Base-by-base conservation (phyloP, 2,329 filamentous ascomycete genomes). In the Aspergillus intermedius region DNA sequence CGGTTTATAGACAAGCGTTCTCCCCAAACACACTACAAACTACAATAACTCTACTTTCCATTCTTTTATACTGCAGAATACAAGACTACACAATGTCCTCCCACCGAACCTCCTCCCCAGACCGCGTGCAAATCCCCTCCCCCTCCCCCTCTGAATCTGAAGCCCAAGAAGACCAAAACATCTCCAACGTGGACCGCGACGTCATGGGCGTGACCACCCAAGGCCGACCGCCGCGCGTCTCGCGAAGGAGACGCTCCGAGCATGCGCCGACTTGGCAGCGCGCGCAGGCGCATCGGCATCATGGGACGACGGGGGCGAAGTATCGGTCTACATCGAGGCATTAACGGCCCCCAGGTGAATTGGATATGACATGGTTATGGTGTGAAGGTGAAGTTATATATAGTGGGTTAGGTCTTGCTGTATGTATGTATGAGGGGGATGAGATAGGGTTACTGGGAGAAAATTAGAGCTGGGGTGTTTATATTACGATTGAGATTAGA, bases 321-420 rank as follows among this genome's bases (percentile, higher is more conserved):
- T 45, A 50, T 50, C 41, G 54, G 21, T 54, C 55, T 15, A 47
- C 21, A 1, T 51, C 55, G 13, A 47, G 55, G 17, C 55, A 57
- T 49, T 59, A 35, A 51, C 15, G 5, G 3, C 3, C 10, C 9
- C 9, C 1, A 21, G 7, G 15, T 40, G 21, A 4, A 22, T 22
- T 22, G 21, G 21, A 22, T 22, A 5, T 22, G 21, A 25, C 5
- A 12, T 12, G 17, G 17, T 23, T n/a, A 22, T 22, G 4, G 21
- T 5, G 3, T 22, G 21, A 22, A 22, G 21, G 5, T 22, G 21
- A 22, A 22, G 21, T 1, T 21, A 4, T 21, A 22, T 22, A 22
- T 22, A 22, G 21, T 22, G 21, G 21, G 21, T 22, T 22, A 22
- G 21, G 21, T 22, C 21, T 5, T 22, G 21, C 5, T 42, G 13